Evolutionary conservation across 2,329 filamentous ascomycete genomes (phyloP).

Genomic region (Lecanicillium sp.): DNA sequence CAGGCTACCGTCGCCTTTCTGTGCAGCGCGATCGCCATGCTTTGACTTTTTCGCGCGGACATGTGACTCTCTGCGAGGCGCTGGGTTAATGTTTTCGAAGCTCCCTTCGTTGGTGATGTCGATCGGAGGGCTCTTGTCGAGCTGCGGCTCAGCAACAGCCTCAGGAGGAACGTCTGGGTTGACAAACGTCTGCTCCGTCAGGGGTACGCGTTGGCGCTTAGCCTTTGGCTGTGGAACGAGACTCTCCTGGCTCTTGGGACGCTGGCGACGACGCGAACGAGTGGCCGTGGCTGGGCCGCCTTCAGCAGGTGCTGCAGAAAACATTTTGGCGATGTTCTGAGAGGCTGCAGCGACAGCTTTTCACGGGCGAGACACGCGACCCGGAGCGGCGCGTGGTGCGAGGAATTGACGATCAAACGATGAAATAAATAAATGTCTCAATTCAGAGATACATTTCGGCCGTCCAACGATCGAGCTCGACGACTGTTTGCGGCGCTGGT

Average conservation of each 20-base stretch:
- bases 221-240: conserved; percentile 51
- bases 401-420: conserved; percentile 5
- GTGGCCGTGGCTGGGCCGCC: conserved; percentile 47
- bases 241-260: conserved; percentile 47
- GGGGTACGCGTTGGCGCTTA: conserved; percentile 51
- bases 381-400: background rate
- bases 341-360: conserved; percentile 8
- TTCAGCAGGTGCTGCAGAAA: conserved; percentile 45
- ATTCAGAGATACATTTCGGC: conserved; percentile 6
- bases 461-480: conserved; percentile 2
- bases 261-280: conserved; percentile 53
- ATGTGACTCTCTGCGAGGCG: conserved; percentile 44
- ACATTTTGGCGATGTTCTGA: conserved; percentile 36
- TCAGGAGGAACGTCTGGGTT: conserved; percentile 43
- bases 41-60: conserved; percentile 56
- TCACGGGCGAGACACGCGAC: background rate
- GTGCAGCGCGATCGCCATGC: conserved; percentile 48
- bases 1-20: conserved; percentile 59
- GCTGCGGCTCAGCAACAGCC: conserved; percentile 43
- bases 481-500: background rate
- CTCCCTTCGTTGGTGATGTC: conserved; percentile 35
- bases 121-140: conserved; percentile 38
- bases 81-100: conserved; percentile 31
- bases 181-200: conserved; percentile 48
- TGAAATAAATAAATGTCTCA: conserved; percentile 6